Base-by-base conservation (phyloP, 75 land plant genomes). In the Picea sitchensis region DNA sequence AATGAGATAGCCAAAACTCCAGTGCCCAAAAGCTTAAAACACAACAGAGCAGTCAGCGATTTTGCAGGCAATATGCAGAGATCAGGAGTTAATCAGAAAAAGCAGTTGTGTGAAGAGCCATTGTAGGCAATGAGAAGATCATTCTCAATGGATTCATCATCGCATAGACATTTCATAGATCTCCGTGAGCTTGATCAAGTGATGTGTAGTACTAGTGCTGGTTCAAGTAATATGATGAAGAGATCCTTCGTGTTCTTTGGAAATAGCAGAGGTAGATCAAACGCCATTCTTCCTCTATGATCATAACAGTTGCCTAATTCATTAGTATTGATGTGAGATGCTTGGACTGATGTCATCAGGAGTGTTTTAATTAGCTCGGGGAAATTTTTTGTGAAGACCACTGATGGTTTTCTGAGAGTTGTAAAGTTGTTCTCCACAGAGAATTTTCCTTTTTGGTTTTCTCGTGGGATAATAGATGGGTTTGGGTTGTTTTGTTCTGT, bases 131-230 rank as follows among this genome's bases (percentile, higher is more conserved):
- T 75, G 34, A 75, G 76, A 31, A 75, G 76, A 75, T 75, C 76
- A 51, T 75, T 75, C 34, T 75, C 76, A n/a, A 21, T 75, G 76
- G 76, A 75, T 56, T 75, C 59, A 54, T 23, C 59, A 23, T 12
- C 23, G 7, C 76, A 75, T 54, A 75, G 34, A 75, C n/a, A 47
- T 15, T 54, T 15, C 23, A 13, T 54, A 23, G 59, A 56, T 51
- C 30, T 51, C 58, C 38, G 0, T 36, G 38, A 36, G 38, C 38
- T 2, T 36, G 38, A 36, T 36, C 38, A 36, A 36, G 38, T 2
- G 3, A 36, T 36, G 38, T 2, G 3, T 36, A 75, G 11, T 30
- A 21, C 76, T 41, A 30, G 30, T 23, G 76, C 38, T 51, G 14
- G 76, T 13, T 75, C 59, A 23, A 75, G 58, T 26, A 75, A n/a